phyloP scores from a whole-genome alignment of 2,329 filamentous ascomycete genomes.

The Neonectria ditissima region DNA sequence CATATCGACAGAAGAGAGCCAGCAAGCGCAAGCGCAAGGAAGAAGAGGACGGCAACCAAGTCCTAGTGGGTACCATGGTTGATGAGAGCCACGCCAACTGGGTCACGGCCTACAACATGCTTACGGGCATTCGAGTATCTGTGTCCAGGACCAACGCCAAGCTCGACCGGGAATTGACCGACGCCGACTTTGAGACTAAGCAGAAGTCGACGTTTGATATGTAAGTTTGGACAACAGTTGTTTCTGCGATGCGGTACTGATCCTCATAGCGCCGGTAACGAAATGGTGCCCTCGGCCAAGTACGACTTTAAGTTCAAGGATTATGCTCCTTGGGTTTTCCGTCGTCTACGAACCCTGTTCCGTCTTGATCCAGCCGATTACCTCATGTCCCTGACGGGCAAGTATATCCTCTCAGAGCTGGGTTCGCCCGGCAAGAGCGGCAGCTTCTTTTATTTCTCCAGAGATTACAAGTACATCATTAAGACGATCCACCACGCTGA shows the following conservation, averaged over 20 bases:
- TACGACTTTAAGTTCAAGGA: constrained; percentile 99
- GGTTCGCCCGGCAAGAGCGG: constrained; percentile 98
- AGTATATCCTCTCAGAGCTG: constrained; percentile 97
- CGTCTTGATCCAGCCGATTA: constrained; percentile 96
- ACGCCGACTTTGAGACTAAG: constrained; percentile 91
- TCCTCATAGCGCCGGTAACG: constrained; percentile 83
- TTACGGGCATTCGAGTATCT: constrained; percentile 97
- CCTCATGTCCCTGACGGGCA: constrained; percentile 96
- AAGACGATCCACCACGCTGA: constrained; percentile 98
- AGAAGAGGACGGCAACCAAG: constrained; percentile 91
- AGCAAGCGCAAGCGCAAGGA: constrained; percentile 87
- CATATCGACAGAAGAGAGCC: constrained; percentile 89
- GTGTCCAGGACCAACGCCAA: constrained; percentile 98
- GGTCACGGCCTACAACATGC: constrained; percentile 99
- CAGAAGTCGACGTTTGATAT: constrained; percentile 99
- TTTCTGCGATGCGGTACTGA: constrained; percentile 25
- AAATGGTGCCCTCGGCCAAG: constrained; percentile 96
- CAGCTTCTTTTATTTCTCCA: constrained; percentile 99
- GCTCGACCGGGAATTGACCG: constrained; percentile 88
- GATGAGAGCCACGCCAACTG: constrained; percentile 98
- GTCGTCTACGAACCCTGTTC: constrained; percentile 88
- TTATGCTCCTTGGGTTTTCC: constrained; percentile 99
- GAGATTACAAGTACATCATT: constrained; percentile 99
- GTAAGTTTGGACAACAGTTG: constrained; percentile 63
- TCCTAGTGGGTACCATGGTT: constrained; percentile 96